Conservation (phyloP, 768 basidiomycete species). For the Russula lepida region DNA sequence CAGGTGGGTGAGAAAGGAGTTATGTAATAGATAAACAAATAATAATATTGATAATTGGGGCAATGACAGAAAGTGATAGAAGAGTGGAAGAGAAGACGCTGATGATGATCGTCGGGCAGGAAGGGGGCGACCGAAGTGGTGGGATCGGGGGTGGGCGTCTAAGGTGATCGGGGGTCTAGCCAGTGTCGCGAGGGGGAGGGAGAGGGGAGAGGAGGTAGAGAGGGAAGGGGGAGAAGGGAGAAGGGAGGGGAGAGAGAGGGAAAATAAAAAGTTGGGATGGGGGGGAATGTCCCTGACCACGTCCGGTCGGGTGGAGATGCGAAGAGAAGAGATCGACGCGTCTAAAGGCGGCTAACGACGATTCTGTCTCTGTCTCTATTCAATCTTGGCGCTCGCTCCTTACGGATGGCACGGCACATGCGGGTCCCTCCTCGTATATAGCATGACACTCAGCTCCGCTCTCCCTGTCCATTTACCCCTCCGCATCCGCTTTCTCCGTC, state of each 20-base stretch:
- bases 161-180: constrained; percentile 10
- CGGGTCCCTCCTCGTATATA: constrained; percentile 31
- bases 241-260: no score
- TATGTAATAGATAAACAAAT: background rate
- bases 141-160: constrained; percentile 8
- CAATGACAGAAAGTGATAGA: background rate
- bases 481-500: constrained; percentile 24
- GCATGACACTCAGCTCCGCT: constrained; percentile 26
- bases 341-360: constrained; percentile 24
- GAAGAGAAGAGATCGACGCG: constrained; percentile 24
- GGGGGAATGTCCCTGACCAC: no score
- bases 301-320: background rate
- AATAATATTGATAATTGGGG: background rate
- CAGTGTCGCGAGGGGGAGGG: constrained; percentile 12
- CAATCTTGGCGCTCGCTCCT: constrained; percentile 22
- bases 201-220: background rate
- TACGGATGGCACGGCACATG: constrained; percentile 22
- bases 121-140: constrained; percentile 1
- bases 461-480: constrained; percentile 29
- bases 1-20: background rate
- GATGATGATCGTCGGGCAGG: constrained; percentile 5
- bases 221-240: no score
- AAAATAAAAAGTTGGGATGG: no score
- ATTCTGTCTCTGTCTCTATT: constrained; percentile 18
- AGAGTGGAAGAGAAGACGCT: background rate